phyloP scores from a whole-genome alignment of 208 protist species.

The Lotmaria passim region DNA sequence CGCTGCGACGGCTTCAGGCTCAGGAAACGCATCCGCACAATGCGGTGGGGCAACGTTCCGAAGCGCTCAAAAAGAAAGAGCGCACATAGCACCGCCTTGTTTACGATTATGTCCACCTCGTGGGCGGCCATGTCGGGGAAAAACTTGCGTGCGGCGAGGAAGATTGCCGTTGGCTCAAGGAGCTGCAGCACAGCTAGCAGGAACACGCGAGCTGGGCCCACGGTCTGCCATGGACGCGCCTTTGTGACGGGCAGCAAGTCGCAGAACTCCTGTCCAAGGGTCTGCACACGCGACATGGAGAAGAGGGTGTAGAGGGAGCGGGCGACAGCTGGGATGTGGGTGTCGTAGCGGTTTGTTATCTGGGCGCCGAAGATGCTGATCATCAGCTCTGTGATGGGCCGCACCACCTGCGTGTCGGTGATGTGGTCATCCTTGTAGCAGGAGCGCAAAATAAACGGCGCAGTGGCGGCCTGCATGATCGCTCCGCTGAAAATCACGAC shows the following conservation, averaged over 20 bases:
- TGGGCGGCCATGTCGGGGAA: slow-evolving; percentile 66
- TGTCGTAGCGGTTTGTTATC: slow-evolving; percentile 79
- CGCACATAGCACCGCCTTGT: slow-evolving; percentile 50
- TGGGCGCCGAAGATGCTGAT: slow-evolving; percentile 76
- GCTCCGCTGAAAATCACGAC: no score
- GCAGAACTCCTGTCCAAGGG: slow-evolving; percentile 90
- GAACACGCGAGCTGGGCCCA: slow-evolving; percentile 53
- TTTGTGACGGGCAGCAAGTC: slow-evolving; percentile 71
- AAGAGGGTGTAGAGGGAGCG: slow-evolving; percentile 73
- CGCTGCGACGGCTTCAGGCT: slow-evolving; percentile 69
- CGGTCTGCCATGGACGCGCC: slow-evolving; percentile 42
- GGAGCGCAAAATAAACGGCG: slow-evolving; percentile 83
- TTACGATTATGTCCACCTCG: slow-evolving; percentile 67
- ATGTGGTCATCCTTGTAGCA: slow-evolving; percentile 88
- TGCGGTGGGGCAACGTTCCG: slow-evolving; percentile 71
- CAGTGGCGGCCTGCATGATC: slow-evolving; percentile 78
- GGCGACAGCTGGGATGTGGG: slow-evolving; percentile 54
- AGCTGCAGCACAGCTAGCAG: slow-evolving; percentile 67
- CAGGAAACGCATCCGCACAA: slow-evolving; percentile 68
- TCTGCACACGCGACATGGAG: slow-evolving; percentile 69
- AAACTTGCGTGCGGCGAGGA: slow-evolving; percentile 50
- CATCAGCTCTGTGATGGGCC: slow-evolving; percentile 70
- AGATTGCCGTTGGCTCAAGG: slow-evolving; percentile 57
- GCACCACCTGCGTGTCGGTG: slow-evolving; percentile 59
- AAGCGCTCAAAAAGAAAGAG: slow-evolving; percentile 88